Evolutionary conservation across 495 filamentous ascomycete genomes (phyloP).

Genomic region (Aspergillus sclerotioniger): DNA sequence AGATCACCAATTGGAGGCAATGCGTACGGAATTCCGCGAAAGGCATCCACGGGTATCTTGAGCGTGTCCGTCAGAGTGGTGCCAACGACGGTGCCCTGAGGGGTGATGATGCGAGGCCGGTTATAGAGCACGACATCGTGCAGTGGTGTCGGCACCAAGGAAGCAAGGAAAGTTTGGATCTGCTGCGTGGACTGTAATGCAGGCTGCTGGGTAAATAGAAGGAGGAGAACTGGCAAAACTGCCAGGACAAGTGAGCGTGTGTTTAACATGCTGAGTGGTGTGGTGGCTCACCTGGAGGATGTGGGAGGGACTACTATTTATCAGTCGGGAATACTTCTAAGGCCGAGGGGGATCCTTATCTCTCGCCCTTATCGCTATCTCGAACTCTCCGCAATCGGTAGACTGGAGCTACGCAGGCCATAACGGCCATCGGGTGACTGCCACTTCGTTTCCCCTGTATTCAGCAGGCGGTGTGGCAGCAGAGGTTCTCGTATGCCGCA

Average conservation of each 20-base stretch:
- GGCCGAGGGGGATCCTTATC: too few relatives aligned
- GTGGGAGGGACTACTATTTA: too few relatives aligned
- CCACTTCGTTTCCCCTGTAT: too few relatives aligned
- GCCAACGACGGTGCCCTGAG: conserved; percentile 58
- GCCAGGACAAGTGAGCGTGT: background rate
- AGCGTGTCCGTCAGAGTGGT: conserved; percentile 35
- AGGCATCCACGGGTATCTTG: conserved; percentile 53
- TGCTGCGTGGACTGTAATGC: background rate
- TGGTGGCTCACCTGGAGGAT: too few relatives aligned
- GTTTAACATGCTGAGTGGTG: background rate
- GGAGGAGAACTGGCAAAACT: conserved; percentile 2
- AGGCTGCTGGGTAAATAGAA: conserved; percentile 1
- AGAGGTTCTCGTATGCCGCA: too few relatives aligned
- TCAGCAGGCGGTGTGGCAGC: too few relatives aligned
- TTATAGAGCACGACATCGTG: conserved; percentile 2
- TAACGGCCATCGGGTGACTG: too few relatives aligned
- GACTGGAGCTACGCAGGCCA: too few relatives aligned
- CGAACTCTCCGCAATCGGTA: too few relatives aligned
- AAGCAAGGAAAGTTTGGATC: background rate
- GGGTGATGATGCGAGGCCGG: conserved; percentile 38
- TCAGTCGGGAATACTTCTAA: too few relatives aligned
- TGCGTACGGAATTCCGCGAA: conserved; percentile 61
- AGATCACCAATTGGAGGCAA: conserved; percentile 52
- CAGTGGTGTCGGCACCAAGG: background rate
- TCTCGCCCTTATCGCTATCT: too few relatives aligned